Evolutionary conservation across 352 stramenopile genomes (phyloP).

Genomic region (Phytopythium delawarense): DNA sequence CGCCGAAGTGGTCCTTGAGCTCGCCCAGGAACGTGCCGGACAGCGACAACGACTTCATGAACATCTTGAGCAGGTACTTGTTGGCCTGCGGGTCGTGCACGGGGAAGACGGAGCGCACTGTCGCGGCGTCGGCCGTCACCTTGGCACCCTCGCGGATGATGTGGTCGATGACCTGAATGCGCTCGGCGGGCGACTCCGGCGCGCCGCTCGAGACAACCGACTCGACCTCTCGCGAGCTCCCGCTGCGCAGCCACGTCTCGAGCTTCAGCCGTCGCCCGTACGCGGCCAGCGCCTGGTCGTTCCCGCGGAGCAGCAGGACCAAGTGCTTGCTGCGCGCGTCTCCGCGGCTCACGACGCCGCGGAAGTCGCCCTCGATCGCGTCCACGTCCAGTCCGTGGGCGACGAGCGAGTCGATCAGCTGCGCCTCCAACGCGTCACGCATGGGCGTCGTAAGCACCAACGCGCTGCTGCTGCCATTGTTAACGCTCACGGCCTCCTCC

Average conservation of each 20-base stretch:
- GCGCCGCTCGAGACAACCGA: conserved; percentile 46
- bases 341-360: conserved; percentile 22
- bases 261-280: conserved; percentile 64
- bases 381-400: conserved; percentile 65
- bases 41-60: conserved; percentile 69
- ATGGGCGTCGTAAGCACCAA: conserved; percentile 2
- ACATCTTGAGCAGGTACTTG: conserved; percentile 66
- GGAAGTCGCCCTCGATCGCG: conserved; percentile 72
- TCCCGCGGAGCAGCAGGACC: conserved; percentile 66
- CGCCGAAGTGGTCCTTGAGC: conserved; percentile 74
- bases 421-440: conserved; percentile 19
- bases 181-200: conserved; percentile 66
- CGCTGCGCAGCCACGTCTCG: conserved; percentile 72
- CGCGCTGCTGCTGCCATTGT: neutral
- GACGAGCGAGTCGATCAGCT: conserved; percentile 57
- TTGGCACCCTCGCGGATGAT: conserved; percentile 71
- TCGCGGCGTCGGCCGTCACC: conserved; percentile 44
- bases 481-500: neutral
- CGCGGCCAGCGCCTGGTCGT: conserved; percentile 49
- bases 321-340: conserved; percentile 62
- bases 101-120: conserved; percentile 72
- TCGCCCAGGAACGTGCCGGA: conserved; percentile 54
- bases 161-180: conserved; percentile 81
- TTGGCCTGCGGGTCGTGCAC: conserved; percentile 74
- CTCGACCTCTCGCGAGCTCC: conserved; percentile 72